A percentile compares a stretch with the other conserved stretches of the same genome.
These are phyloP conservation scores for Anthoceros angustus DNA, from an alignment of 225 moss, liverwort and hornwort species.

Conservation along the genomic window DNA sequence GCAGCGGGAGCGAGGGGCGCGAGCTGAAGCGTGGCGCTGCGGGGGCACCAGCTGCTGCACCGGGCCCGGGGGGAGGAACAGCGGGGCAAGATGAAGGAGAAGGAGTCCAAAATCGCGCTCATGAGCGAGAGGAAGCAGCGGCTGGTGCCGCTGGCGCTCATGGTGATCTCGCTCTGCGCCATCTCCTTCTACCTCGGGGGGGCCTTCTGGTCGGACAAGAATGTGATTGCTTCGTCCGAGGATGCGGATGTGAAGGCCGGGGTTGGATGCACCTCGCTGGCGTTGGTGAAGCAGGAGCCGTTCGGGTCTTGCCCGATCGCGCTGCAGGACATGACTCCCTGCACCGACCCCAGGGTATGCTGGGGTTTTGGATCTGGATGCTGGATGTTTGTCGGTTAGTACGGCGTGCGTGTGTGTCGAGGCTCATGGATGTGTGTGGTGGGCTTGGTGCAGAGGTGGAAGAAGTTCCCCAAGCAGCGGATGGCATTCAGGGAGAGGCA, in stretches of 20 bases:
- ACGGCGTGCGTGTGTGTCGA: not conserved
- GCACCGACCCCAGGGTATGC: constrained; percentile 66
- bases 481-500: constrained; percentile 82
- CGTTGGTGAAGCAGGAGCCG: constrained; percentile 31
- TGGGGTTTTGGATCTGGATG: not conserved
- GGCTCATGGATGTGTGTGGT: too few species aligned
- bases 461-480: constrained; percentile 62
- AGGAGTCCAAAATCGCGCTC: constrained; percentile 41
- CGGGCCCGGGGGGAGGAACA: too few species aligned
- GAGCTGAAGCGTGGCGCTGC: not conserved
- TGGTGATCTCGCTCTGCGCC: constrained; percentile 46
- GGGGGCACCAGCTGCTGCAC: too few species aligned
- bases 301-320: constrained; percentile 58
- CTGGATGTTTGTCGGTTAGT: not conserved
- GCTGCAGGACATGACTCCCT: constrained; percentile 65
- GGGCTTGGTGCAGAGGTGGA: constrained; percentile 47
- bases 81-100: constrained; percentile 48
- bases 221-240: constrained; percentile 22
- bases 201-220: constrained; percentile 43
- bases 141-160: constrained; percentile 50
- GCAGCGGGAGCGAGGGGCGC: not conserved
- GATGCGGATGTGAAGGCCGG: constrained; percentile 24
- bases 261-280: constrained; percentile 27
- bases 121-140: constrained; percentile 55
- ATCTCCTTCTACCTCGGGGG: constrained; percentile 82